Evolutionary conservation across 2,329 filamentous ascomycete species (phyloP).

Genomic region (Fusarium albidum): DNA sequence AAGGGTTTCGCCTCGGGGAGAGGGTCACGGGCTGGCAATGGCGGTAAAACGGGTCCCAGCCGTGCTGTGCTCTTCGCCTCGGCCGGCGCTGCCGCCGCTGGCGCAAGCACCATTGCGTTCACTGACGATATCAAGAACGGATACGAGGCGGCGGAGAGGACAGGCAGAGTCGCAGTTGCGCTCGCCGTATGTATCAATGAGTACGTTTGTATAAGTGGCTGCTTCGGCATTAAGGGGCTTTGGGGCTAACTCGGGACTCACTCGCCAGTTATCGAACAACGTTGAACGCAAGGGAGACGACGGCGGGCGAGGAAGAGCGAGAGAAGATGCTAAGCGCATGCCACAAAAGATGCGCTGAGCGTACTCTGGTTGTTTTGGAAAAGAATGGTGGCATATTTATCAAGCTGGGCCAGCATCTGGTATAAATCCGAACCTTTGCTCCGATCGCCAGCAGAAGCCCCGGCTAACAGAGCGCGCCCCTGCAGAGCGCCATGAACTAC

Average conservation of each 20-base stretch:
- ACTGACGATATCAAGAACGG: conserved; percentile 77
- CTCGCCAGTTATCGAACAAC: conserved; percentile 81
- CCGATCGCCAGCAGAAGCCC: not conserved
- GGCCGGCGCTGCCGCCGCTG: conserved; percentile 58
- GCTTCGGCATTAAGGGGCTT: not conserved
- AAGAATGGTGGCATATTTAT: conserved; percentile 99
- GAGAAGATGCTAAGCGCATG: conserved; percentile 78
- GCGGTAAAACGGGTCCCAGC: conserved; percentile 36
- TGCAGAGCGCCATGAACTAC: conserved; percentile 92
- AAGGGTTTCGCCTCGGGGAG: conserved; percentile 44
- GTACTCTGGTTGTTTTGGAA: conserved; percentile 87
- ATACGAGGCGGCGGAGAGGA: conserved; percentile 78
- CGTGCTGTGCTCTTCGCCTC: conserved; percentile 57
- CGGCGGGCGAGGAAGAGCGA: conserved; percentile 69
- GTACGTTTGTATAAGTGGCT: conserved; percentile 57
- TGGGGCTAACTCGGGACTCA: conserved; percentile 1
- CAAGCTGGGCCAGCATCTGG: conserved; percentile 93
- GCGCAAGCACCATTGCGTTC: conserved; percentile 61
- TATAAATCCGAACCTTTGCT: conserved; percentile 44
- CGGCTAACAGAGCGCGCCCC: conserved; percentile 39
- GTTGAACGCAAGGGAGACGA: conserved; percentile 73
- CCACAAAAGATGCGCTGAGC: conserved; percentile 89
- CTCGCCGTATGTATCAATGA: conserved; percentile 88
- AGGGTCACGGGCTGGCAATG: conserved; percentile 33
- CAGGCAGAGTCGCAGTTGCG: conserved; percentile 78